These are phyloP conservation scores for Alternaria solani DNA, from an alignment of 2,329 filamentous ascomycete species.

Conservation along the genomic window DNA sequence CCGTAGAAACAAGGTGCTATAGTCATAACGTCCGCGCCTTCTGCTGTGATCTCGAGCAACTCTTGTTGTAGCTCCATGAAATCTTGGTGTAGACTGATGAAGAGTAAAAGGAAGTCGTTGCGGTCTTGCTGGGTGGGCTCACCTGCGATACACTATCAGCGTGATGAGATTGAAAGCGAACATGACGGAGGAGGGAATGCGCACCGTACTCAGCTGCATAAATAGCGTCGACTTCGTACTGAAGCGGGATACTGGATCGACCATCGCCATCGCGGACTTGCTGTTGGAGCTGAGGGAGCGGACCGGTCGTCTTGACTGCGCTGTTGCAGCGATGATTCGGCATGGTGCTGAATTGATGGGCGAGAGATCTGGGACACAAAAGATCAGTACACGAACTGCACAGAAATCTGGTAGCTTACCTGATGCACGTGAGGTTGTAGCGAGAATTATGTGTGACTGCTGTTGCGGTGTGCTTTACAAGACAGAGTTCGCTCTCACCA, in stretches of 20 bases:
- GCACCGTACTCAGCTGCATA: slow-evolving; percentile 1
- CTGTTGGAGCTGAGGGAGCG: not conserved
- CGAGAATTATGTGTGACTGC: not conserved
- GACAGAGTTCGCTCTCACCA: not conserved
- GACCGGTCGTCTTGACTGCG: not conserved
- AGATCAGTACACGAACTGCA: not conserved
- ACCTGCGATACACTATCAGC: not conserved
- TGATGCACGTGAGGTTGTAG: not conserved
- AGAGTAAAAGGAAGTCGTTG: slow-evolving; percentile 6
- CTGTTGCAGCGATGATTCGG: not conserved
- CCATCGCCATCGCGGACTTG: not conserved
- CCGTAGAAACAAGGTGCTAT: not conserved
- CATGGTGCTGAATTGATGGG: not conserved
- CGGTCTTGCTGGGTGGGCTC: slow-evolving; percentile 3
- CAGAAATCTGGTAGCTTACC: not conserved
- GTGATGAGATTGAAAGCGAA: not conserved
- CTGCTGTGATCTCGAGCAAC: not conserved
- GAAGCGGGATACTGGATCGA: not conserved
- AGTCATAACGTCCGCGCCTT: not conserved
- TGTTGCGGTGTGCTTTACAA: not conserved
- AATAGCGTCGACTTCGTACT: not conserved
- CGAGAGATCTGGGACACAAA: too few species aligned
- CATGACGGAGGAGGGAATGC: not conserved
- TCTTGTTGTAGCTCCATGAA: not conserved
- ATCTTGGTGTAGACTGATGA: not conserved